These are phyloP conservation scores for Fusarium acutatum DNA, from an alignment of 2,329 filamentous ascomycete genomes.

Conservation along the genomic window DNA sequence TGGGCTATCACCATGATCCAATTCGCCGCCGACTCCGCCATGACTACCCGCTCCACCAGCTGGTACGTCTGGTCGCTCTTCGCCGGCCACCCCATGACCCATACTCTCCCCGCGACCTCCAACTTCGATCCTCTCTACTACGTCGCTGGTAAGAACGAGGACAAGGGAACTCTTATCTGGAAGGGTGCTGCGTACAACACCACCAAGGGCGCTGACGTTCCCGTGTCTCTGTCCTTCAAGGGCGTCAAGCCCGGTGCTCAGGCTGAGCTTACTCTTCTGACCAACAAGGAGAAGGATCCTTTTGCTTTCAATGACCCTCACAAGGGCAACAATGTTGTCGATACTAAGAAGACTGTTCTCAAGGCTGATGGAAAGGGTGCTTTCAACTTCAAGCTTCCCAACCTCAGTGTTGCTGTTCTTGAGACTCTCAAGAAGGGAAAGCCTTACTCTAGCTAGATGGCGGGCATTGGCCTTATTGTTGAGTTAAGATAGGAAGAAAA, in stretches of 20 bases:
- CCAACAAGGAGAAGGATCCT: slow-evolving; percentile 50
- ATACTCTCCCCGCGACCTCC: slow-evolving; percentile 55
- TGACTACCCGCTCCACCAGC: slow-evolving; percentile 60
- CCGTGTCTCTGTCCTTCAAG: slow-evolving; percentile 56
- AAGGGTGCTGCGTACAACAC: slow-evolving; percentile 64
- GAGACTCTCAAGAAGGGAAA: slow-evolving; percentile 48
- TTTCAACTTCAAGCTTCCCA: slow-evolving; percentile 62
- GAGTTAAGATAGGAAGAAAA: background rate
- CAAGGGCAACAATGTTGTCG: slow-evolving; percentile 59
- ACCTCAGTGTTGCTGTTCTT: slow-evolving; percentile 65
- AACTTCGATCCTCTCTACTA: slow-evolving; percentile 59
- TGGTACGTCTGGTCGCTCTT: slow-evolving; percentile 62
- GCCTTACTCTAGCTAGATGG: background rate
- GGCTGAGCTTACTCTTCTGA: slow-evolving; percentile 56
- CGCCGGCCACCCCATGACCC: slow-evolving; percentile 54
- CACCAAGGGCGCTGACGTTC: slow-evolving; percentile 54
- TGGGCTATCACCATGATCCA: slow-evolving; percentile 62
- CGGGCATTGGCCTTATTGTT: accelerated
- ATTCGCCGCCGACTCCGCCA: slow-evolving; percentile 56
- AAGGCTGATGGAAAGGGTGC: slow-evolving; percentile 54
- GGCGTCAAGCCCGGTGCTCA: slow-evolving; percentile 50
- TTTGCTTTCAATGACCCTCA: slow-evolving; percentile 56
- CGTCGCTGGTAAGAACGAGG: slow-evolving; percentile 57
- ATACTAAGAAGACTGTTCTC: slow-evolving; percentile 50
- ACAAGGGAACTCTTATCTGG: slow-evolving; percentile 54